Conservation (phyloP, 176 grass and related monocot genomes). For the Oryza australiensis region DNA sequence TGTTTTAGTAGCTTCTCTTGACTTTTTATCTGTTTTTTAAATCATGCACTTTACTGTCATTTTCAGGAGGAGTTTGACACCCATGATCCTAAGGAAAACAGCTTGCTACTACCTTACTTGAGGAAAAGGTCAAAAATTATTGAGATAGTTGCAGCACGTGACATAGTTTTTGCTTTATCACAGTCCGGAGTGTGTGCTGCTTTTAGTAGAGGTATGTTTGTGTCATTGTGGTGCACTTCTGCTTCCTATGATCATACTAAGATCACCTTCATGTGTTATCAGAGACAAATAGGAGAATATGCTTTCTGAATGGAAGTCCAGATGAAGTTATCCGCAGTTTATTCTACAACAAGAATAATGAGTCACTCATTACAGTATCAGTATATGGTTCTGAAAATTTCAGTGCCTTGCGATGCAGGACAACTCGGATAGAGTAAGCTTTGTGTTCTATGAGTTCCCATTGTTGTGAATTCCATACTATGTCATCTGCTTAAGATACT, state of each 20-base stretch:
- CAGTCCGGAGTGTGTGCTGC: constrained; percentile 90
- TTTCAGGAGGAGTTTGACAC: constrained; percentile 92
- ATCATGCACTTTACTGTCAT: constrained; percentile 25
- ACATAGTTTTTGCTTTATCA: constrained; percentile 85
- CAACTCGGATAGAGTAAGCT: constrained; percentile 83
- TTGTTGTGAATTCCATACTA: neutral
- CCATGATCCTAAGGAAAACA: constrained; percentile 80
- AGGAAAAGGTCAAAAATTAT: constrained; percentile 96
- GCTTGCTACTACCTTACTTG: constrained; percentile 62
- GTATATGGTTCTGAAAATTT: constrained; percentile 89
- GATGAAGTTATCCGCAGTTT: constrained; percentile 96
- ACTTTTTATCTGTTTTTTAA: neutral
- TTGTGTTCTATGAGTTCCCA: neutral
- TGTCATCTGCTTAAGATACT: neutral
- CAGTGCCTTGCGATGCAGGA: constrained; percentile 78
- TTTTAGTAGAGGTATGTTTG: constrained; percentile 80
- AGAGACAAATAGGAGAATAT: constrained; percentile 84
- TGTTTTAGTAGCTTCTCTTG: neutral
- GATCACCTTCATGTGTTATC: constrained; percentile 41
- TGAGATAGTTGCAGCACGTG: constrained; percentile 82
- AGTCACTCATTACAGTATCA: constrained; percentile 88
- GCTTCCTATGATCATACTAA: constrained; percentile 23
- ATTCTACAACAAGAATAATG: constrained; percentile 97
- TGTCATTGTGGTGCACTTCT: constrained; percentile 17
- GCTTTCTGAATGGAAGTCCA: constrained; percentile 82